Conservation (phyloP, 163 green algal species). For the Smithsoniella earleae region DNA sequence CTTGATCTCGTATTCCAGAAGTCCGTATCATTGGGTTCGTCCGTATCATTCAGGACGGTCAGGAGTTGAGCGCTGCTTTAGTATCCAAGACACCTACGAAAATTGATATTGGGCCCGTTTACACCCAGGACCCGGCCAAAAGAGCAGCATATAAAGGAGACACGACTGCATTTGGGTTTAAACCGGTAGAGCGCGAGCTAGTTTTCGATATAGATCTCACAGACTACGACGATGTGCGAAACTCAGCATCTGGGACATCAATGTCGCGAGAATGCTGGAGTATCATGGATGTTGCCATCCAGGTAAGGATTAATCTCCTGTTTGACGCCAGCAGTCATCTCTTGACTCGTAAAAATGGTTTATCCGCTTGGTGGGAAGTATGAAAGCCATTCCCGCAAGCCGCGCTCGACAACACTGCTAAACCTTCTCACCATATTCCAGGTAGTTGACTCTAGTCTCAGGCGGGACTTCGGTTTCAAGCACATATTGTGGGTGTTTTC, state of each 20-base stretch:
- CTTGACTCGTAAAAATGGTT: background rate
- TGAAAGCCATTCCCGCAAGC: no score
- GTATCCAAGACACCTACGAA: conserved; percentile 68
- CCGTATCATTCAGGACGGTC: conserved; percentile 47
- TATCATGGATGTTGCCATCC: conserved; percentile 86
- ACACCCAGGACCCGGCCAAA: conserved; percentile 78
- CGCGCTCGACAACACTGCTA: no score
- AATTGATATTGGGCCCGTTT: conserved; percentile 97
- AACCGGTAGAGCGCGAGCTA: conserved; percentile 82
- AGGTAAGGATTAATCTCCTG: conserved; percentile 45
- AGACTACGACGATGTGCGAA: conserved; percentile 98
- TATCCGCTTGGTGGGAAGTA: no score
- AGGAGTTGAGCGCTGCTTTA: conserved; percentile 56
- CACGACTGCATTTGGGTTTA: conserved; percentile 45
- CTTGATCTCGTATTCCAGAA: background rate
- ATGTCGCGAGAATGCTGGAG: conserved; percentile 73
- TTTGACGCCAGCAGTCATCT: background rate
- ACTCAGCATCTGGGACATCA: conserved; percentile 76
- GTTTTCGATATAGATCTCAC: conserved; percentile 98
- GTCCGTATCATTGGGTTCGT: background rate
- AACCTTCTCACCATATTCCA: conserved; percentile 43
- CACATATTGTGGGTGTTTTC: conserved; percentile 98
- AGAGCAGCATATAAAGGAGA: conserved; percentile 54
- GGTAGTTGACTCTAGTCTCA: conserved; percentile 72
- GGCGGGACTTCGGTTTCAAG: conserved; percentile 94